phyloP scores from a whole-genome alignment of 192 early-diverging fungal genomes.

The Podila epicladia region DNA sequence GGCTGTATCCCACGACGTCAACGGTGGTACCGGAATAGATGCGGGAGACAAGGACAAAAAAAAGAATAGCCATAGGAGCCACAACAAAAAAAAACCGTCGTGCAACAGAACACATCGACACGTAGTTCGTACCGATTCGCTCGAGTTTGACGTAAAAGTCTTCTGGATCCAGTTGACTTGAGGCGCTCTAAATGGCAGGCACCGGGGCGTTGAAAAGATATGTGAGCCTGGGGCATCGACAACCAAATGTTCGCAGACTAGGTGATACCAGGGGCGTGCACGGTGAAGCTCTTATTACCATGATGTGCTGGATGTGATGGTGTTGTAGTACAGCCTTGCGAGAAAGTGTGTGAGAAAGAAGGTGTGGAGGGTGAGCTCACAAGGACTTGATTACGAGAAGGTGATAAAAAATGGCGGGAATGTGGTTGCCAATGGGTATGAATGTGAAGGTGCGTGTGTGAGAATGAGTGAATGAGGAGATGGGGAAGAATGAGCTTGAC shows the following conservation, averaged over 20 bases:
- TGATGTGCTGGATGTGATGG: not conserved
- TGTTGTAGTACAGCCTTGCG: no score
- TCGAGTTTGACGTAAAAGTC: constrained; percentile 73
- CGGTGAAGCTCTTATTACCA: not conserved
- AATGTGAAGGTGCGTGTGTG: no score
- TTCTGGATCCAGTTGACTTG: constrained; percentile 67
- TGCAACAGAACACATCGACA: not conserved
- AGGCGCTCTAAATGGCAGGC: constrained; percentile 28
- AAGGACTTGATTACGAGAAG: no score
- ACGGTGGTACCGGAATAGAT: not conserved
- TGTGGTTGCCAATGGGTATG: no score
- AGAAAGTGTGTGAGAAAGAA: no score
- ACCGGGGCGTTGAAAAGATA: not conserved
- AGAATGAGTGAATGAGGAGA: no score
- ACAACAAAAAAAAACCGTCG: not conserved
- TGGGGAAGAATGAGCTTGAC: not conserved
- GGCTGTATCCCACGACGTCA: no score
- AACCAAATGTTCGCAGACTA: not conserved
- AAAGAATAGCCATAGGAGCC: not conserved
- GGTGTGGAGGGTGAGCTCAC: no score
- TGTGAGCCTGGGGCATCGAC: not conserved
- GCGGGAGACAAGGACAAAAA: not conserved
- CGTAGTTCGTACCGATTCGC: constrained; percentile 59
- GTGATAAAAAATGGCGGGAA: no score
- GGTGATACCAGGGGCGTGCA: not conserved